Evolutionary conservation across 169 alveolate species (phyloP).

Genomic region (Haemoproteus tartakovskyi): DNA sequence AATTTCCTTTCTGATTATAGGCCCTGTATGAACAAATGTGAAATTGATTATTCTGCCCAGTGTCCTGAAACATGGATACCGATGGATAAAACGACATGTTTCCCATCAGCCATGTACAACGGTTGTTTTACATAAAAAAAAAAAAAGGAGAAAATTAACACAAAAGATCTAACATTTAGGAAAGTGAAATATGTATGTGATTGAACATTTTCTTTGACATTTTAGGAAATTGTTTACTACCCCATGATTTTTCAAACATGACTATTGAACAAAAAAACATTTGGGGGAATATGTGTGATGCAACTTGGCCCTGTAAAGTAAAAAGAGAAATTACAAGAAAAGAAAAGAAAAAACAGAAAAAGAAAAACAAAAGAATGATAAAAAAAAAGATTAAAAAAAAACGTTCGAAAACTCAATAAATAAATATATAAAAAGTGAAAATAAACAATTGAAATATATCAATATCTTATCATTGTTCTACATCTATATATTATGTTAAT

Average conservation of each 20-base stretch:
- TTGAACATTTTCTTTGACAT: not conserved
- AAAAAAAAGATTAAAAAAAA: too few species aligned
- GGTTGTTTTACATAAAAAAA: slow-evolving; percentile 8
- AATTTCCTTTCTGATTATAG: slow-evolving; percentile 7
- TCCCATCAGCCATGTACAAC: slow-evolving; percentile 22
- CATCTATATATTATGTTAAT: not conserved
- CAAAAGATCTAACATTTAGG: not conserved
- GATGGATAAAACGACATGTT: slow-evolving; percentile 25
- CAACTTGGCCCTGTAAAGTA: slow-evolving; percentile 62
- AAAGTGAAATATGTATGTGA: not conserved
- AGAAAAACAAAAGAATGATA: too few species aligned
- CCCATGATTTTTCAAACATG: slow-evolving; percentile 46
- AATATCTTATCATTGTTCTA: not conserved
- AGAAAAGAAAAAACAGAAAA: not conserved
- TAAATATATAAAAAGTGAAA: not conserved
- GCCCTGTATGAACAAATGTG: slow-evolving; percentile 39
- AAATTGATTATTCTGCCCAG: slow-evolving; percentile 40
- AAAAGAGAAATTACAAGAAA: not conserved
- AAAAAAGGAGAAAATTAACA: not conserved
- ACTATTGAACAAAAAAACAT: slow-evolving; percentile 43
- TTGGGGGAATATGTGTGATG: slow-evolving; percentile 47
- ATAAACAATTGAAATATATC: not conserved
- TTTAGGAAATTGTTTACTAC: slow-evolving; percentile 23
- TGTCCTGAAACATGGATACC: slow-evolving; percentile 59
- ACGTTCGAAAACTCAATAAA: too few species aligned